These are phyloP conservation scores for Lagenidium giganteum DNA, from an alignment of 352 stramenopile species.

Conservation along the genomic window DNA sequence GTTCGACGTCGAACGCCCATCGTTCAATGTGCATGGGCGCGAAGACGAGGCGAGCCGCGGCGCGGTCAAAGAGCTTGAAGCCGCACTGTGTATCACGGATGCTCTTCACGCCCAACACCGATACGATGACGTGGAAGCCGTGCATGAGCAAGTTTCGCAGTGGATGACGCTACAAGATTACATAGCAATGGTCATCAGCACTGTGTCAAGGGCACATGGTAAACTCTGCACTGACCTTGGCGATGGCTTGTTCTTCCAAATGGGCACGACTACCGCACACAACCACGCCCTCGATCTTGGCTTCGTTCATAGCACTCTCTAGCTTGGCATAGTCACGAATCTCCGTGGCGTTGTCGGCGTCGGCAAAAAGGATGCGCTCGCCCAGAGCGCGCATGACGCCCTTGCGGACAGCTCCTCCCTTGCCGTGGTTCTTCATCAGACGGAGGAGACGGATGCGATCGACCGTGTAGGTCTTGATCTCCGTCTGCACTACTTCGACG, in stretches of 20 bases:
- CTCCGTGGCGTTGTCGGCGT: constrained; percentile 91
- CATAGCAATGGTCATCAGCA: background rate
- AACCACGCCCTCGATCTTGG: constrained; percentile 45
- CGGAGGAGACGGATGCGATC: constrained; percentile 68
- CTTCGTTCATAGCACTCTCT: constrained; percentile 45
- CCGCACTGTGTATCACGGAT: constrained; percentile 93
- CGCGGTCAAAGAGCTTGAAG: constrained; percentile 93
- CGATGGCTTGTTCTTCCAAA: constrained; percentile 80
- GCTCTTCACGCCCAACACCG: constrained; percentile 77
- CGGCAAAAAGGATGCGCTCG: constrained; percentile 83
- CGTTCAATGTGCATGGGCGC: constrained; percentile 90
- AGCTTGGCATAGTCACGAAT: constrained; percentile 87
- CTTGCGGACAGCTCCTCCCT: constrained; percentile 88
- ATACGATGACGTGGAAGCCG: constrained; percentile 90
- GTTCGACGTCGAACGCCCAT: constrained; percentile 94
- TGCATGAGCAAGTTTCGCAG: constrained; percentile 91
- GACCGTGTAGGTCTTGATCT: constrained; percentile 44
- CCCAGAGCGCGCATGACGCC: constrained; percentile 83
- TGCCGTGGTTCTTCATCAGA: constrained; percentile 87
- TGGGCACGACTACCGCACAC: constrained; percentile 89
- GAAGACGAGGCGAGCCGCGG: constrained; percentile 80
- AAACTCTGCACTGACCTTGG: constrained; percentile 29
- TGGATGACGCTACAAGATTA: constrained; percentile 47
- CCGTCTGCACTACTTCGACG: constrained; percentile 49
- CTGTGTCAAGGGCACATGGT: background rate